Evolutionary conservation across 1,284 basidiomycete species (phyloP).

Genomic region (Heterobasidion annosum): DNA sequence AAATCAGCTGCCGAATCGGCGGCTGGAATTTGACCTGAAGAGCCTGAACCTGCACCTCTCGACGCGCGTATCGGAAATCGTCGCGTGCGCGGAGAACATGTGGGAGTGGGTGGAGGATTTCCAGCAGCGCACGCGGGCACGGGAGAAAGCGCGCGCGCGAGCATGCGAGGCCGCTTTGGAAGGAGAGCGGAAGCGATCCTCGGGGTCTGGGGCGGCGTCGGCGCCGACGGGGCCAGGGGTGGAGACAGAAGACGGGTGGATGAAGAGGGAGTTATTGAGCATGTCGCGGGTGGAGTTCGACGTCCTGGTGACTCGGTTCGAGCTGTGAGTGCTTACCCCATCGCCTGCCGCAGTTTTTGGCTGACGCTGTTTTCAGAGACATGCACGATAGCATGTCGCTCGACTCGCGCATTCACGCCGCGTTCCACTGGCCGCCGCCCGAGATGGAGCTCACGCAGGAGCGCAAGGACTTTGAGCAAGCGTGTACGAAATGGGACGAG

Average conservation of each 20-base stretch:
- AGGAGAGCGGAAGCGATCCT: background rate
- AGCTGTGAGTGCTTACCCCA: slow-evolving; percentile 36
- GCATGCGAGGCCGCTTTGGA: slow-evolving; percentile 4
- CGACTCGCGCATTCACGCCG: slow-evolving; percentile 32
- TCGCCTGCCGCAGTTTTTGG: background rate
- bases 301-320: slow-evolving; percentile 40
- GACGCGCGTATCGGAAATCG: slow-evolving; percentile 45
- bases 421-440: slow-evolving; percentile 36
- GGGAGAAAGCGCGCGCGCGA: background rate
- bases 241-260: slow-evolving; percentile 9
- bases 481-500: slow-evolving; percentile 44
- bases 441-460: slow-evolving; percentile 27
- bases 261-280: slow-evolving; percentile 30
- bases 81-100: slow-evolving; percentile 64
- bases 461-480: slow-evolving; percentile 43
- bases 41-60: slow-evolving; percentile 52
- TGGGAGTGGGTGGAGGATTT: slow-evolving; percentile 61
- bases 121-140: slow-evolving; percentile 22
- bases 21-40: slow-evolving; percentile 42
- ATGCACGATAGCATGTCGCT: slow-evolving; percentile 51
- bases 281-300: slow-evolving; percentile 54
- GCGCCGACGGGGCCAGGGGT: background rate
- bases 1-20: slow-evolving; percentile 38
- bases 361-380: slow-evolving; percentile 32
- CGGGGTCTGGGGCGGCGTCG: background rate